Conservation (phyloP, 169 alveolate genomes). For the Babesia caballi region DNA sequence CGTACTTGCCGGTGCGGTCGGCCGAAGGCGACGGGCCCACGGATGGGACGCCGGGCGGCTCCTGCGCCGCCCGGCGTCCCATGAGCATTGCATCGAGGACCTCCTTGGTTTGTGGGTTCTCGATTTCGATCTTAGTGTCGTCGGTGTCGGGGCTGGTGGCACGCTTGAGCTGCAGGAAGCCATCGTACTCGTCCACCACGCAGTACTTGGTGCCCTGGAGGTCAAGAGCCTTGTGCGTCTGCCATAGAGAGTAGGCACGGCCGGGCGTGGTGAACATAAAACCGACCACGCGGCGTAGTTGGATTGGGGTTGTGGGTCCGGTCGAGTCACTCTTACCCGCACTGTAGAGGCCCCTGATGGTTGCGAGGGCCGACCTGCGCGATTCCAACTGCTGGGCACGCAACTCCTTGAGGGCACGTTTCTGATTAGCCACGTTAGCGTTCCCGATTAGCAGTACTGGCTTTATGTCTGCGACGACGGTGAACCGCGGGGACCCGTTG, state of each 20-base stretch:
- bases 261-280: conserved; percentile 45
- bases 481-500: not conserved
- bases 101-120: conserved; percentile 8
- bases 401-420: conserved; percentile 25
- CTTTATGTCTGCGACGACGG: conserved; percentile 10
- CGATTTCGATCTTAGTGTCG: not conserved
- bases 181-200: conserved; percentile 54
- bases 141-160: not conserved
- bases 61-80: not conserved
- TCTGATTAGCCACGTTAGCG: conserved; percentile 47
- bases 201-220: conserved; percentile 25
- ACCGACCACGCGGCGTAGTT: conserved; percentile 29
- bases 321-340: not conserved
- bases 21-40: not conserved
- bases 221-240: conserved; percentile 24
- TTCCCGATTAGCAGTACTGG: conserved; percentile 49
- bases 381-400: not conserved
- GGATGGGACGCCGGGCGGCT: no score
- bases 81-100: conserved; percentile 14
- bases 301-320: not conserved
- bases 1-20: conserved; percentile 26
- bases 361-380: conserved; percentile 2
- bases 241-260: conserved; percentile 28
- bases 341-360: not conserved
- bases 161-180: conserved; percentile 26